phyloP scores from a whole-genome alignment of 257 asterid genomes.

The Solanum clarkiae region DNA sequence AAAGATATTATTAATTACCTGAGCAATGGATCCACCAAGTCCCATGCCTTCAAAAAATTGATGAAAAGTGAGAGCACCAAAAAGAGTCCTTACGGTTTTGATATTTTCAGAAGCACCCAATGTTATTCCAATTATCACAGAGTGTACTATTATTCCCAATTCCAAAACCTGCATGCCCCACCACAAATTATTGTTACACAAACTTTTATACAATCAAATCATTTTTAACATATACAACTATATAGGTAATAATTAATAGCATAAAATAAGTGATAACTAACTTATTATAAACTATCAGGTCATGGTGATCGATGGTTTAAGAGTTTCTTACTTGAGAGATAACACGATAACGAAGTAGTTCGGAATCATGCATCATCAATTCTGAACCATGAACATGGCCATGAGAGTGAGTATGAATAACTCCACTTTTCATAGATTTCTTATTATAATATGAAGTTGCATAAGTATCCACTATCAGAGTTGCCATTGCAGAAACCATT shows the following conservation, averaged over 20 bases:
- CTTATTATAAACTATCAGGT: too few relatives aligned
- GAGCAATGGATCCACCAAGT: conserved; percentile 4
- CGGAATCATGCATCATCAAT: not conserved
- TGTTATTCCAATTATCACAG: conserved; percentile 1
- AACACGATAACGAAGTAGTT: not conserved
- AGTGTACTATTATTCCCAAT: not conserved
- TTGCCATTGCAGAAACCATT: conserved; percentile 10
- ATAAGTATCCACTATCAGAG: conserved; percentile 10
- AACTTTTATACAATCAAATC: not conserved
- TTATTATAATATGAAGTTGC: conserved; percentile 4
- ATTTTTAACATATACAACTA: too few relatives aligned
- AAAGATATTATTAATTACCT: not conserved
- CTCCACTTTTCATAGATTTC: not conserved
- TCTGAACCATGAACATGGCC: conserved; percentile 9
- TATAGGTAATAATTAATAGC: too few relatives aligned
- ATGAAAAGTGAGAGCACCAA: conserved; percentile 1
- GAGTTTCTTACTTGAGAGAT: conserved; percentile 5
- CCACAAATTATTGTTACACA: not conserved
- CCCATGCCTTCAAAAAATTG: conserved; percentile 9
- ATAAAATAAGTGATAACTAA: too few relatives aligned
- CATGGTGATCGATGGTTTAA: too few relatives aligned
- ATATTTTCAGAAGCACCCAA: conserved; percentile 1
- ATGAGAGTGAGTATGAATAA: conserved; percentile 5
- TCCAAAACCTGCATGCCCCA: not conserved
- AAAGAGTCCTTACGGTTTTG: not conserved